phyloP scores from a whole-genome alignment of 345 rosid species.

The Eucalyptus microcorys region DNA sequence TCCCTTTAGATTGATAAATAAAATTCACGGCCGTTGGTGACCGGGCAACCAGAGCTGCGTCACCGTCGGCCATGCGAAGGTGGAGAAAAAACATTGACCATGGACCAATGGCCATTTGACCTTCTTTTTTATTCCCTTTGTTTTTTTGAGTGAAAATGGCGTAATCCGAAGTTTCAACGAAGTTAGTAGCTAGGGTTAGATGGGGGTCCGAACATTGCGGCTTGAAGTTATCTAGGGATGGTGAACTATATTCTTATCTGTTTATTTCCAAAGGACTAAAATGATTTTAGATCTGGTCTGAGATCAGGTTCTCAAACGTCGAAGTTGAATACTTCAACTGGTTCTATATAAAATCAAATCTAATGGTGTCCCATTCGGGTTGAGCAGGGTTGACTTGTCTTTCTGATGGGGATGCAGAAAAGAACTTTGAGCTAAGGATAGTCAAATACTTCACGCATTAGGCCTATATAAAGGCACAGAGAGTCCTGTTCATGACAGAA shows the following conservation, averaged over 20 bases:
- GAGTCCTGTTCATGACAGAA: background rate
- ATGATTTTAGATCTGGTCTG: background rate
- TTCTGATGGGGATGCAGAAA: background rate
- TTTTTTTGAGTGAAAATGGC: background rate
- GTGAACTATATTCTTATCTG: background rate
- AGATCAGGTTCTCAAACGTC: background rate
- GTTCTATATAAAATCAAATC: background rate
- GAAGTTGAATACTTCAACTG: constrained; percentile 26
- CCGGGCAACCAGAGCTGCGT: background rate
- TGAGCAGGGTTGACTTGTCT: background rate
- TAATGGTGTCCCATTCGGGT: background rate
- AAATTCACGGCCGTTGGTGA: no score
- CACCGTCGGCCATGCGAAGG: background rate
- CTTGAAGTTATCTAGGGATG: background rate
- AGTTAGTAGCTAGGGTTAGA: background rate
- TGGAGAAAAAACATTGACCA: background rate
- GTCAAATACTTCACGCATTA: background rate
- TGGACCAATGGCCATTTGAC: background rate
- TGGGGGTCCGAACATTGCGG: constrained; percentile 20
- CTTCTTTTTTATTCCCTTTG: background rate
- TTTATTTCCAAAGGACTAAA: background rate
- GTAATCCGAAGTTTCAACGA: background rate
- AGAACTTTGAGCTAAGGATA: background rate
- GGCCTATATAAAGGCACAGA: background rate
- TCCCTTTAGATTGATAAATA: background rate